Conservation (phyloP, 306 rosid genomes). For the Ceratonia siliqua region DNA sequence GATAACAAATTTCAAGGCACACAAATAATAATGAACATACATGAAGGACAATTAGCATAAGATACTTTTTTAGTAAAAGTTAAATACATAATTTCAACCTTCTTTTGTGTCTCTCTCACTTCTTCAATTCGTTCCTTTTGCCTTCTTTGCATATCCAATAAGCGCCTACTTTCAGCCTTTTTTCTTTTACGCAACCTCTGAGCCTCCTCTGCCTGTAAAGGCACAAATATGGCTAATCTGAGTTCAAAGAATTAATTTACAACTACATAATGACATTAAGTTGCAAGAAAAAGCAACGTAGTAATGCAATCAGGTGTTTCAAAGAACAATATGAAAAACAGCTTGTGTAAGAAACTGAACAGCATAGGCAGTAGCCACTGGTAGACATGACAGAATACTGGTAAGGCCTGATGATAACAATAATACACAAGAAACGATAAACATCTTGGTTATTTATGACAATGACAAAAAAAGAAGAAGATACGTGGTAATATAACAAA, state of each 20-base stretch:
- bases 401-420: not conserved
- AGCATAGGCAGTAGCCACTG: not conserved
- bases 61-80: not conserved
- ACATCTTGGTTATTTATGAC: not conserved
- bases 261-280: conserved; percentile 1
- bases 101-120: conserved; percentile 89
- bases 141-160: conserved; percentile 75
- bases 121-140: conserved; percentile 89
- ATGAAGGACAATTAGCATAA: conserved; percentile 16
- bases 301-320: not conserved
- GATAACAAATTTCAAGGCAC: not conserved
- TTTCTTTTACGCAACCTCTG: conserved; percentile 80
- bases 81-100: conserved; percentile 53
- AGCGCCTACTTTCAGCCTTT: conserved; percentile 71
- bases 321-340: conserved; percentile 5
- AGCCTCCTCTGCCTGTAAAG: conserved; percentile 80
- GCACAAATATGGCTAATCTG: conserved; percentile 10
- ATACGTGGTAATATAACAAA: not conserved
- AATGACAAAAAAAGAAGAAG: not conserved
- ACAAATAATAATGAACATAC: not conserved
- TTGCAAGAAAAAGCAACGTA: not conserved
- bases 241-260: conserved; percentile 17
- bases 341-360: not conserved
- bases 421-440: not conserved
- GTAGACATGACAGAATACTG: not conserved